Conservation (phyloP, 208 protist species). For the Strigomonas galati region DNA sequence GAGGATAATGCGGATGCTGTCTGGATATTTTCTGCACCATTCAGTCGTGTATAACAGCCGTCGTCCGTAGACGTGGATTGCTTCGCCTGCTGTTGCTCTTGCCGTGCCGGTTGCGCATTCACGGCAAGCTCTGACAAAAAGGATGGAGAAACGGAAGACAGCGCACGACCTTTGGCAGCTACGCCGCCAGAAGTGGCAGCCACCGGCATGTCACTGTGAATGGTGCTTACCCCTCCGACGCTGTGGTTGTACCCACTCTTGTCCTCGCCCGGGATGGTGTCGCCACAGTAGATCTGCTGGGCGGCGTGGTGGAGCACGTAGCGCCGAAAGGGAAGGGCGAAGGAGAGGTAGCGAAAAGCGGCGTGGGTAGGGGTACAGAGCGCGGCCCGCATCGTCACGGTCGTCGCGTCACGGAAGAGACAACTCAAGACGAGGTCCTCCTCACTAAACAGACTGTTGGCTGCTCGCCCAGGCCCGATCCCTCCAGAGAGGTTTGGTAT, state of each 20-base stretch:
- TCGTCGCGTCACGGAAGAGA: constrained; percentile 65
- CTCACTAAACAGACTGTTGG: constrained; percentile 46
- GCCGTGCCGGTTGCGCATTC: too few relatives aligned
- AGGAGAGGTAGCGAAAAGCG: constrained; percentile 59
- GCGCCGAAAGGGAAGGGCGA: constrained; percentile 68
- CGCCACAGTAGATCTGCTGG: neutral
- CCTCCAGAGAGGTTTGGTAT: constrained; percentile 30
- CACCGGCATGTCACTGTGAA: neutral
- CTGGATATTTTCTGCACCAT: too few relatives aligned
- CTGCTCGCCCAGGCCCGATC: too few relatives aligned
- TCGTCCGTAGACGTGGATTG: neutral
- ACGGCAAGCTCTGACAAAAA: too few relatives aligned
- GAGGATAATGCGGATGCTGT: too few relatives aligned
- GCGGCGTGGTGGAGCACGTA: constrained; percentile 22
- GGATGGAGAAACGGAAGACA: neutral
- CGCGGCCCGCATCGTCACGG: constrained; percentile 49
- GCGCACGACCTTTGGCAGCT: neutral
- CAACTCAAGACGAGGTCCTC: constrained; percentile 49
- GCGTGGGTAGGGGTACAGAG: constrained; percentile 50
- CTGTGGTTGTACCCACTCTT: neutral
- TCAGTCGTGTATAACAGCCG: too few relatives aligned
- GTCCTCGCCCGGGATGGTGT: neutral
- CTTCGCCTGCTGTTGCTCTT: neutral
- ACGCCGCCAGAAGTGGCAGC: neutral
- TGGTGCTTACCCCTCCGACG: neutral